A percentile compares a stretch with the other conserved stretches of the same genome.
Evolutionary conservation across 176 grass and related monocot species (phyloP).

Genomic region (Avena sativa): DNA sequence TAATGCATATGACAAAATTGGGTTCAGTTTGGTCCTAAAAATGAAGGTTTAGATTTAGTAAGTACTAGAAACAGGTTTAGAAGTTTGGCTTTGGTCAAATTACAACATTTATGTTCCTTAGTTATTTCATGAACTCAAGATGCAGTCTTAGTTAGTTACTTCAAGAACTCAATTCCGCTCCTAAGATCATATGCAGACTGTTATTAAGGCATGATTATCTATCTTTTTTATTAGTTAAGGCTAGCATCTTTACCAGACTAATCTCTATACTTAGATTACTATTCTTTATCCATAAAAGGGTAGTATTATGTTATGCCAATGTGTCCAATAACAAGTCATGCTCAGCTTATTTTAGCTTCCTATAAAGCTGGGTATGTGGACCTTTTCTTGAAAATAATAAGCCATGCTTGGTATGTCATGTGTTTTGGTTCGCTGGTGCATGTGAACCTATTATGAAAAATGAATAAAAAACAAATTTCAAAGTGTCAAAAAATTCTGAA

Average conservation of each 20-base stretch:
- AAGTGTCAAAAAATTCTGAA: too few species aligned
- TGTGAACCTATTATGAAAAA: too few species aligned
- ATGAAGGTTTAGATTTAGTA: conserved; percentile 22
- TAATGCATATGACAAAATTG: conserved; percentile 16
- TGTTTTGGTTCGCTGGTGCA: too few species aligned
- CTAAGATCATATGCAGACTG: not conserved
- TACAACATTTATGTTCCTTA: conserved; percentile 27
- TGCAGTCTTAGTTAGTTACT: conserved; percentile 29
- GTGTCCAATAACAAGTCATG: not conserved
- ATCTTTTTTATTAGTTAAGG: not conserved
- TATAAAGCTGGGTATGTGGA: not conserved
- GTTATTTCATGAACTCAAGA: not conserved
- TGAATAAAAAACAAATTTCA: too few species aligned
- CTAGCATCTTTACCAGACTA: not conserved
- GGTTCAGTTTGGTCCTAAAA: not conserved
- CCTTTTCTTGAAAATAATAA: not conserved
- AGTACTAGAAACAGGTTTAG: conserved; percentile 13
- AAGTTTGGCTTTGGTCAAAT: not conserved
- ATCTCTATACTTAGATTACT: conserved; percentile 12
- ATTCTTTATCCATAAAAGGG: conserved; percentile 12
- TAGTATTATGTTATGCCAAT: not conserved
- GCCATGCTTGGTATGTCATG: conserved; percentile 13
- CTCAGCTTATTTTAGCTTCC: not conserved
- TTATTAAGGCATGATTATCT: conserved; percentile 7
- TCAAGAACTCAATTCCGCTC: not conserved